Evolutionary conservation across 1,139 yeast species (phyloP), one percentile per base, ranked within the genome.

Genomic region (Suhomyces bokatorum): DNA sequence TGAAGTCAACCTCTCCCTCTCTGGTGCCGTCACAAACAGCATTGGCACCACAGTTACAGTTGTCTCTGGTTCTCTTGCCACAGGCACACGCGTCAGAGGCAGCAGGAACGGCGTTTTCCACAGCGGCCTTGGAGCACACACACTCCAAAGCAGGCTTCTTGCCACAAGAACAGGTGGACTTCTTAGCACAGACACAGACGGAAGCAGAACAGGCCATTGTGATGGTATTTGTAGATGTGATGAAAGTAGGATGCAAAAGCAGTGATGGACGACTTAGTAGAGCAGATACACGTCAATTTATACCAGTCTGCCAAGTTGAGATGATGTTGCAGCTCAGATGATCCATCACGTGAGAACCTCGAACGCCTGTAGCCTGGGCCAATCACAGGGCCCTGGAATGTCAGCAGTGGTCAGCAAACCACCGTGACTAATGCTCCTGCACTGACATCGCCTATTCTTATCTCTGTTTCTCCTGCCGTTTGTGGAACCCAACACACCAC

Each of bases 161-260:
- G 24, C 80, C 80, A 64, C 80, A 75, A 15, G 79, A 73, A 54
- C 80, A 75, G 49, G 77, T 73, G 52, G 80, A 71, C 54, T 73
- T 72, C 48, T 70, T 57, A 52, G 80, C 78, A 58, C 80, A 75
- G 49, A 72, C 68, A 57, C 80, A 75, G 49, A 65, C 64, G 56
- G 70, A 54, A 60, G 75, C 70, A 51, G 76, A 62, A 54, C 79
- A 75, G 52, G 66, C 64, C 78, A 73, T 73, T 52, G 10, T 57
- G 16, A 15, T 26, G 29, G 29, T 29, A 10, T 28, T 28, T 17
- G 33, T 28, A 13, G 20, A 20, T 34, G 13, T 24, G 22, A 24
- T 20, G 35, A 12, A 3, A 7, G 5, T 26, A 4, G 35, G 26
- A 20, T n/a, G 27, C 11, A 15, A 35, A 35, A 15, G 31, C 35